phyloP scores from a whole-genome alignment of 345 rosid species.

The Citrus hindsii region DNA sequence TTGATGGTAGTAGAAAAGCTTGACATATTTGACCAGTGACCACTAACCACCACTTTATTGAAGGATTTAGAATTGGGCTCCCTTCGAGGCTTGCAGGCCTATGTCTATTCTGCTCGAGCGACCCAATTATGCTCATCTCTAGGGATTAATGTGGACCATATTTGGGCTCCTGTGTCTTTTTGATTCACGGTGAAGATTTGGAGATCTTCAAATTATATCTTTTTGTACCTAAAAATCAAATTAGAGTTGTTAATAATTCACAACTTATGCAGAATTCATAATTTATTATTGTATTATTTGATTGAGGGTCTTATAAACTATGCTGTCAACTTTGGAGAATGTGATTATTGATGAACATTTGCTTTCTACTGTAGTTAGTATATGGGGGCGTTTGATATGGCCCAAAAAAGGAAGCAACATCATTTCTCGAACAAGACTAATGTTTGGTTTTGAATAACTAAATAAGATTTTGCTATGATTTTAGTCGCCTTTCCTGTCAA shows the following conservation, averaged over 20 bases:
- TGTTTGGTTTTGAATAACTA: background rate
- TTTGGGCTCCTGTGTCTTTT: constrained; percentile 10
- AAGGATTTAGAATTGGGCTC: constrained; percentile 5
- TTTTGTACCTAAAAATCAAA: too few relatives aligned
- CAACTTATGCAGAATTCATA: background rate
- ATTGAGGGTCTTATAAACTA: background rate
- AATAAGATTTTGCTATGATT: background rate
- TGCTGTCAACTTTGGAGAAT: background rate
- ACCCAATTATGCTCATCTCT: background rate
- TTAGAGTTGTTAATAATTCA: background rate
- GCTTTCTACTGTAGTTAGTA: background rate
- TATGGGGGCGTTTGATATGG: background rate
- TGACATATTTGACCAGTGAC: constrained; percentile 7
- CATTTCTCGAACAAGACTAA: background rate
- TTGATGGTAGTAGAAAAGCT: constrained; percentile 14
- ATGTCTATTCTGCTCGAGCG: background rate
- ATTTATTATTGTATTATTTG: background rate
- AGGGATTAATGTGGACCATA: background rate
- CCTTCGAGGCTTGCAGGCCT: constrained; percentile 3
- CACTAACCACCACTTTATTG: background rate
- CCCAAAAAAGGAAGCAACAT: background rate
- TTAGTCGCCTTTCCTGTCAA: background rate
- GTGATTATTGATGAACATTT: background rate
- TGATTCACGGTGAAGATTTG: background rate
- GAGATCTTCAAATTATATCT: background rate